These are phyloP conservation scores for Camellia sinensis DNA, from an alignment of 148 eudicot species.

Conservation along the genomic window DNA sequence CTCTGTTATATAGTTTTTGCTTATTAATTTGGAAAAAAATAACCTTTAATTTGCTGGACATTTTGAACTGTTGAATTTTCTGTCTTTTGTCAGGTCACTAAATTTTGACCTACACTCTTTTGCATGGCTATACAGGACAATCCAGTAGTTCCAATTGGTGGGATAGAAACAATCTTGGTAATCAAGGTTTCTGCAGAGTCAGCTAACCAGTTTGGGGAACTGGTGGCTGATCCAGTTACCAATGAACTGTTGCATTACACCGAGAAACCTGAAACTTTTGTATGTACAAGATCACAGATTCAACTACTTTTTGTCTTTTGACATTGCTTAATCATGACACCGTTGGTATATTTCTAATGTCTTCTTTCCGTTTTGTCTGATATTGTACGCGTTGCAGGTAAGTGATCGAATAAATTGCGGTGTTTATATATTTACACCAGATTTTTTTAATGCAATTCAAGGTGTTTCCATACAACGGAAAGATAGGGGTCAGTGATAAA, in stretches of 20 bases:
- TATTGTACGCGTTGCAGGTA: constrained; percentile 43
- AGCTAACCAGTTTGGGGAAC: constrained; percentile 67
- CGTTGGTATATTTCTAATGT: not conserved
- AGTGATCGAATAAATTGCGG: constrained; percentile 78
- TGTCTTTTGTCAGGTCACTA: no score
- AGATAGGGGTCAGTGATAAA: constrained; percentile 49
- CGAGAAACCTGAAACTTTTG: constrained; percentile 74
- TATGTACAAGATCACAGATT: constrained; percentile 26
- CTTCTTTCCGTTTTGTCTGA: not conserved
- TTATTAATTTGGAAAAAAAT: no score
- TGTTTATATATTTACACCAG: constrained; percentile 69
- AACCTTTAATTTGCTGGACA: no score
- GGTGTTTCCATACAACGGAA: constrained; percentile 55
- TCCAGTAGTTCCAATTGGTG: constrained; percentile 23
- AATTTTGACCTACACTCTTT: no score
- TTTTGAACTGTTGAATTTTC: no score
- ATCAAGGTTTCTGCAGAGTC: constrained; percentile 76
- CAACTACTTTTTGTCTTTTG: not conserved
- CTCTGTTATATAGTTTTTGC: no score
- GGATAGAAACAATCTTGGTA: constrained; percentile 67
- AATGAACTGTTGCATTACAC: constrained; percentile 74
- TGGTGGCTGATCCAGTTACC: constrained; percentile 69
- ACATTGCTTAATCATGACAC: not conserved
- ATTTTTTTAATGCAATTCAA: constrained; percentile 56
- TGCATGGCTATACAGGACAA: no score